These are phyloP conservation scores for Cyclotella cryptica DNA, from an alignment of 108 stramenopile species.

Conservation along the genomic window DNA sequence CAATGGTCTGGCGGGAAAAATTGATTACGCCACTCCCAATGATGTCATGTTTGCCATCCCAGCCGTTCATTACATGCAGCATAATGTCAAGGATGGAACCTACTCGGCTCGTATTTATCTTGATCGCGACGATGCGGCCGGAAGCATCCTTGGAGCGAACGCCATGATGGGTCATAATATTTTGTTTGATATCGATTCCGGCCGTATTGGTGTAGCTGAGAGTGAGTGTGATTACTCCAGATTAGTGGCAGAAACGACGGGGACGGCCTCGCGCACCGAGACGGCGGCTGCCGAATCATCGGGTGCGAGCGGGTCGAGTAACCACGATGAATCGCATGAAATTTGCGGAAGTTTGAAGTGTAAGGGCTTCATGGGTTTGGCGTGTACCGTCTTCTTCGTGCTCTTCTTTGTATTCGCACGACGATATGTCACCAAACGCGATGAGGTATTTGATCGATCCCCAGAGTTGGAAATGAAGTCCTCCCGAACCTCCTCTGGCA, in stretches of 20 bases:
- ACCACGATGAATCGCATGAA: not conserved
- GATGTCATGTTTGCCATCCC: conserved; percentile 86
- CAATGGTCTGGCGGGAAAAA: conserved; percentile 68
- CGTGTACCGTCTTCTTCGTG: conserved; percentile 28
- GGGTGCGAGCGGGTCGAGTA: not conserved
- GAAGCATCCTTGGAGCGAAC: conserved; percentile 95
- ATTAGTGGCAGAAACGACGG: not conserved
- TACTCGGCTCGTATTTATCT: conserved; percentile 77
- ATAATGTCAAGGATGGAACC: conserved; percentile 52
- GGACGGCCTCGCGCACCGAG: not conserved
- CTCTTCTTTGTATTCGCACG: conserved; percentile 41
- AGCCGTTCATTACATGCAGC: conserved; percentile 84
- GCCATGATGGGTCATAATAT: conserved; percentile 96
- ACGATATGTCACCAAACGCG: conserved; percentile 39
- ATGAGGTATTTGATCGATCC: not conserved
- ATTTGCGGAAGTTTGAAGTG: conserved; percentile 38
- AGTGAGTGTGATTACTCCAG: conserved; percentile 73
- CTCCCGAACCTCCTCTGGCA: not conserved
- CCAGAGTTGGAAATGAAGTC: conserved; percentile 47
- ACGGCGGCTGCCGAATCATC: not conserved
- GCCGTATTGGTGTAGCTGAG: conserved; percentile 92
- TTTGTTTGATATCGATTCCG: conserved; percentile 91
- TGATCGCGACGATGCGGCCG: conserved; percentile 61
- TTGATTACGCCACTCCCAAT: conserved; percentile 63
- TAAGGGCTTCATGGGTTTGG: conserved; percentile 26